Evolutionary conservation across 176 grass and related monocot genomes (phyloP).

Genomic region (Eremochloa ophiuroides): DNA sequence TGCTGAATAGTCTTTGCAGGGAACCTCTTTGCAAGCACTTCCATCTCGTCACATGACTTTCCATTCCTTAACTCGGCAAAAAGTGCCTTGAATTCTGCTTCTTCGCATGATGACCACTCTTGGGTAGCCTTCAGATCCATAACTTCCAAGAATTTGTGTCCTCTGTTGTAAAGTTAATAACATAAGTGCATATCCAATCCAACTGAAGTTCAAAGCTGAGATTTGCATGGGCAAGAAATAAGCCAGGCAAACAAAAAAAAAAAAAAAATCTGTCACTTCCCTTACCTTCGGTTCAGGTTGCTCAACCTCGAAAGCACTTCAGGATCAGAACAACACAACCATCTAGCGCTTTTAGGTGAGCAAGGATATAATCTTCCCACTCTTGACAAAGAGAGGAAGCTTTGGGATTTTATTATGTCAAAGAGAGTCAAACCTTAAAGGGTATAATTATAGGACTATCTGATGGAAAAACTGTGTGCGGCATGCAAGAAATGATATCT

Average conservation of each 20-base stretch:
- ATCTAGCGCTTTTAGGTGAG: not conserved
- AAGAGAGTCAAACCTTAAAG: not conserved
- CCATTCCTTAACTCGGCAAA: not conserved
- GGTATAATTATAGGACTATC: not conserved
- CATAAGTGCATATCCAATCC: not conserved
- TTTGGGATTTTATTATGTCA: not conserved
- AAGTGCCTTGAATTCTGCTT: slow-evolving; percentile 27
- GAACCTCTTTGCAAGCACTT: not conserved
- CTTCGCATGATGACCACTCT: slow-evolving; percentile 33
- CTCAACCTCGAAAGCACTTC: not conserved
- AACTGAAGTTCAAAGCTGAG: not conserved
- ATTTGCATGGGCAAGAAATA: not conserved
- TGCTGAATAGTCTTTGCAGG: slow-evolving; percentile 33
- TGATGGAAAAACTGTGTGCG: not conserved
- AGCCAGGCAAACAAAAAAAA: not conserved
- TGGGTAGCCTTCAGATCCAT: slow-evolving; percentile 12
- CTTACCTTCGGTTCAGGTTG: not conserved
- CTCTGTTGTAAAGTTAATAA: not conserved
- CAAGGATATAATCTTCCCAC: not conserved
- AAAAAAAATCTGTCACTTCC: too few species aligned
- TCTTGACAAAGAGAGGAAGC: not conserved
- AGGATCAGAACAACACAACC: not conserved
- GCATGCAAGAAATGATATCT: not conserved
- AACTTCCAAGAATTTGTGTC: not conserved
- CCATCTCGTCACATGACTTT: not conserved